Percentiles rank a stretch among this genome's conserved stretches.
Conservation (phyloP, 805 yeast species). For the Saccharomyces kudriavzevii region DNA sequence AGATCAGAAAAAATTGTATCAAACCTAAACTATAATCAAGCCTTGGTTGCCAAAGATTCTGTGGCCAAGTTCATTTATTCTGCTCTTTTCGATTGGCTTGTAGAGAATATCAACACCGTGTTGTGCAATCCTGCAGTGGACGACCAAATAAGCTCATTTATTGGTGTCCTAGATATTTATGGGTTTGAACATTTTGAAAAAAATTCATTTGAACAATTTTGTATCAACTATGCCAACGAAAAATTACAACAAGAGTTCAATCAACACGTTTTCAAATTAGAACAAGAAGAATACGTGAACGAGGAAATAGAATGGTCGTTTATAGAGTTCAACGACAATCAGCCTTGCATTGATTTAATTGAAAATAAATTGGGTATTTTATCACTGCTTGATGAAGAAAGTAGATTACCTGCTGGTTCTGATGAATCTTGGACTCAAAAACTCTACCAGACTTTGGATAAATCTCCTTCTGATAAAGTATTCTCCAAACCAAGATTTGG, state of each 20-base stretch:
- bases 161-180: conserved; percentile 94
- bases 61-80: conserved; percentile 91
- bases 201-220: conserved; percentile 94
- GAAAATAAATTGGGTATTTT: conserved; percentile 84
- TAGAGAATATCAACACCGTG: conserved; percentile 70
- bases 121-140: conserved; percentile 68
- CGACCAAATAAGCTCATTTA: conserved; percentile 56
- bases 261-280: conserved; percentile 93
- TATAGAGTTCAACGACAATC: conserved; percentile 91
- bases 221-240: conserved; percentile 95
- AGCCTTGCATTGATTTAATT: conserved; percentile 89
- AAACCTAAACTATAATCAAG: conserved; percentile 73
- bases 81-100: conserved; percentile 92
- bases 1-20: conserved; percentile 86
- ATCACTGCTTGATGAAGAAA: conserved; percentile 87
- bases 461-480: conserved; percentile 63
- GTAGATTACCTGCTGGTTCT: conserved; percentile 86
- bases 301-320: conserved; percentile 96
- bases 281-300: conserved; percentile 87
- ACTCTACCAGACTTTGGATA: conserved; percentile 76
- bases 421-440: conserved; percentile 90
- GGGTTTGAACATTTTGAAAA: conserved; percentile 94
- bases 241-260: conserved; percentile 95
- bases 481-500: conserved; percentile 94
- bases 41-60: conserved; percentile 90